Evolutionary conservation across 108 stramenopile genomes (phyloP).

Genomic region (Seminavis robusta): DNA sequence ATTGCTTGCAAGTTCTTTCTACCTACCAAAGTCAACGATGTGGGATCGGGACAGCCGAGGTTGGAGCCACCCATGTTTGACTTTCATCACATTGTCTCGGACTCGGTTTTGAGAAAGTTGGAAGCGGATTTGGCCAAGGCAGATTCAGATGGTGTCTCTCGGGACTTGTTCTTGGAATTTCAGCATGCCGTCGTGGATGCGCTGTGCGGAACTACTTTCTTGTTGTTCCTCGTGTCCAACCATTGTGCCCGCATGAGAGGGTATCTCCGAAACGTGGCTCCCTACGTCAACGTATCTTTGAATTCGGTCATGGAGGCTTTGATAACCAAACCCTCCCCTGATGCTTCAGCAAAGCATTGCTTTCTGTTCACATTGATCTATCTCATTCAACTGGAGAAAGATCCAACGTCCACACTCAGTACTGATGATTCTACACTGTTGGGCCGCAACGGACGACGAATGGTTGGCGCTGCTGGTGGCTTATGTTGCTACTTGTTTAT

Average conservation of each 20-base stretch:
- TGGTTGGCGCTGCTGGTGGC: conserved; percentile 52
- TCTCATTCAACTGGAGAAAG: conserved; percentile 51
- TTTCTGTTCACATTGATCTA: conserved; percentile 61
- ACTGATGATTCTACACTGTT: too few species aligned
- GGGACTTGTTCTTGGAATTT: conserved; percentile 59
- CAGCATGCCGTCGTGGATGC: conserved; percentile 49
- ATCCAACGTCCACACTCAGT: conserved; percentile 9
- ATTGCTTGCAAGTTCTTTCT: conserved; percentile 61
- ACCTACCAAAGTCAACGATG: conserved; percentile 31
- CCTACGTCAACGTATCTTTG: conserved; percentile 51
- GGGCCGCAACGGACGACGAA: too few species aligned
- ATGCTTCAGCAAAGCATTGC: conserved; percentile 33
- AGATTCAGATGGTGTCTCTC: conserved; percentile 10
- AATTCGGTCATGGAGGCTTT: conserved; percentile 18
- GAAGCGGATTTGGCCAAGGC: conserved; percentile 45
- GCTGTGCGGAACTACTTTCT: conserved; percentile 46
- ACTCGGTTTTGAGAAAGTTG: conserved; percentile 34
- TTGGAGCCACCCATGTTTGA: conserved; percentile 54
- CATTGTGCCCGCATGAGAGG: conserved; percentile 84
- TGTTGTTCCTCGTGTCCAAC: conserved; percentile 64
- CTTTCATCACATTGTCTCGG: conserved; percentile 51
- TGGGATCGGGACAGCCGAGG: too few species aligned
- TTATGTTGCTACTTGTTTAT: conserved; percentile 69
- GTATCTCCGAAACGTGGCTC: conserved; percentile 63
- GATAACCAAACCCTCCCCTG: neutral